These are phyloP conservation scores for Cymbidium sinense DNA, from an alignment of 106 monocot species.

Conservation along the genomic window DNA sequence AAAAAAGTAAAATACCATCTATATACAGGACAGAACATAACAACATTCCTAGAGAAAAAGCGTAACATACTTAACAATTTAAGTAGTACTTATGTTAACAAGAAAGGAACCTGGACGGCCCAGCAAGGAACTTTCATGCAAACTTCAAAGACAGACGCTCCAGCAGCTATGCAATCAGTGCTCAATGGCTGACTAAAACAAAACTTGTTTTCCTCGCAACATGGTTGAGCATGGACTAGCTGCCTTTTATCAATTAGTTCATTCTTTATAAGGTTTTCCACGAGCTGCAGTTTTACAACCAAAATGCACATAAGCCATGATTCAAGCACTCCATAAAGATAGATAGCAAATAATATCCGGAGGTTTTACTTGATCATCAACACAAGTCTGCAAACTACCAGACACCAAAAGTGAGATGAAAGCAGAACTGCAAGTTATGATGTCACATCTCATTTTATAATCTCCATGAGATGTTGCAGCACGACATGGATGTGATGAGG, in stretches of 20 bases:
- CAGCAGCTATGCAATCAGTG: conserved; percentile 47
- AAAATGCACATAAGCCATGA: not conserved
- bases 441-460: conserved; percentile 69
- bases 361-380: conserved; percentile 55
- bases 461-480: conserved; percentile 54
- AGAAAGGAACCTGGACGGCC: conserved; percentile 55
- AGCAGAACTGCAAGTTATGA: conserved; percentile 58
- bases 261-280: conserved; percentile 63
- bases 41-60: not conserved
- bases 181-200: conserved; percentile 31
- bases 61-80: not conserved
- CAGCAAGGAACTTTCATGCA: conserved; percentile 53
- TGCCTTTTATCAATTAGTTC: conserved; percentile 57
- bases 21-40: not conserved
- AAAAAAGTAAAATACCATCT: not conserved
- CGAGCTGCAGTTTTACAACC: conserved; percentile 30
- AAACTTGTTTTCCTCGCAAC: conserved; percentile 23
- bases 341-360: not conserved
- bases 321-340: not conserved
- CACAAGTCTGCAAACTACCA: conserved; percentile 62
- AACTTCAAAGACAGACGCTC: conserved; percentile 62
- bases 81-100: not conserved
- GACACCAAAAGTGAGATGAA: conserved; percentile 67
- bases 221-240: conserved; percentile 30
- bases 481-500: conserved; percentile 58